Conservation (phyloP, 164 flowering plant species). For the Berberis thunbergii region DNA sequence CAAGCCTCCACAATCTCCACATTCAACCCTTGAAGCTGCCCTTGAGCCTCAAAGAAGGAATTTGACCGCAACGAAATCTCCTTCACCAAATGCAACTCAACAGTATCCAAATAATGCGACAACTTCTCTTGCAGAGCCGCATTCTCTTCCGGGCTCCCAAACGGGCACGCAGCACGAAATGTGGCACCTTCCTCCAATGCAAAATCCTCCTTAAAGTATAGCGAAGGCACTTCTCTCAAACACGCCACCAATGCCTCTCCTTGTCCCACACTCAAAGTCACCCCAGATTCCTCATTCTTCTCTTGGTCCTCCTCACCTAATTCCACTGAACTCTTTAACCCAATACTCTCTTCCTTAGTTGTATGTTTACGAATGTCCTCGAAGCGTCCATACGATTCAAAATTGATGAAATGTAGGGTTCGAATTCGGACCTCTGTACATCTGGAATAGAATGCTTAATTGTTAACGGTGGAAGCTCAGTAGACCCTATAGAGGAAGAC, state of each 20-base stretch:
- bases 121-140: conserved; percentile 35
- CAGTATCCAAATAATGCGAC: conserved; percentile 85
- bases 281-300: too few relatives aligned
- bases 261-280: conserved; percentile 21
- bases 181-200: conserved; percentile 81
- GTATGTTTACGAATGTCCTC: conserved; percentile 70
- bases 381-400: conserved; percentile 52
- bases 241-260: conserved; percentile 92
- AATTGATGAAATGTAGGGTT: conserved; percentile 42
- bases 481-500: conserved; percentile 21
- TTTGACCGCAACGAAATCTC: conserved; percentile 87
- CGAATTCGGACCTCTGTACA: conserved; percentile 56
- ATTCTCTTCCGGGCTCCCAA: conserved; percentile 48
- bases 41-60: conserved; percentile 95
- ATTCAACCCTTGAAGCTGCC: conserved; percentile 81
- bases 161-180: conserved; percentile 82
- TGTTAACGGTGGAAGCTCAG: conserved; percentile 45
- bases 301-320: too few relatives aligned
- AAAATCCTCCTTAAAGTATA: conserved; percentile 92
- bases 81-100: conserved; percentile 93
- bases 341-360: conserved; percentile 27
- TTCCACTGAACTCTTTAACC: too few relatives aligned
- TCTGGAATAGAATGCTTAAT: conserved; percentile 33
- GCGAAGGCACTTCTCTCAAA: conserved; percentile 82
- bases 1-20: conserved; percentile 27